Conservation (phyloP, 1,284 basidiomycete genomes). For the Cystobasidium sp. region DNA sequence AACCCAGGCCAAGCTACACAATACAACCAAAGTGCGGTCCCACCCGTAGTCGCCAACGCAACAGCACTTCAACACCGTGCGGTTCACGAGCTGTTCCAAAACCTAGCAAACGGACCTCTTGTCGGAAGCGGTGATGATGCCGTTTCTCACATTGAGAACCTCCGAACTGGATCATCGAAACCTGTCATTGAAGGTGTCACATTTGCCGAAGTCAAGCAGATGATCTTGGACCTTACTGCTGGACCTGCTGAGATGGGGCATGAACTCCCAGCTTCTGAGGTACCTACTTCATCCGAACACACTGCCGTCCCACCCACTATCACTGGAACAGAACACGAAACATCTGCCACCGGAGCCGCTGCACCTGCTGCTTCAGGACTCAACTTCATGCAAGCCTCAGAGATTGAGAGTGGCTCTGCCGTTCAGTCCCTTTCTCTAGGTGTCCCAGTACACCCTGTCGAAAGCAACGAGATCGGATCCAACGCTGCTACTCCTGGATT, state of each 20-base stretch:
- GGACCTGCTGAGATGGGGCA: slow-evolving; percentile 52
- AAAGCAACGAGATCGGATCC: slow-evolving; percentile 17
- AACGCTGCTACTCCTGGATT: slow-evolving; percentile 36
- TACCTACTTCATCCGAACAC: slow-evolving; percentile 2
- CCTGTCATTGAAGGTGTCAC: slow-evolving; percentile 50
- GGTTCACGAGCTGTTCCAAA: slow-evolving; percentile 51
- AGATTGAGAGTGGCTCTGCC: slow-evolving; percentile 22
- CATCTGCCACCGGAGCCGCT: slow-evolving; percentile 24
- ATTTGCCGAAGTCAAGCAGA: slow-evolving; percentile 52
- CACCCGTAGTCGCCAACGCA: slow-evolving; percentile 50
- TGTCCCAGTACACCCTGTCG: slow-evolving; percentile 17
- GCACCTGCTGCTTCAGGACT: slow-evolving; percentile 20
- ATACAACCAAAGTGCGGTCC: slow-evolving; percentile 45
- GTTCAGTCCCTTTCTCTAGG: neutral
- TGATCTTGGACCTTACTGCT: slow-evolving; percentile 53
- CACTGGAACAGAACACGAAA: slow-evolving; percentile 21
- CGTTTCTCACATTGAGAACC: slow-evolving; percentile 48
- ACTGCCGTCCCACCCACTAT: slow-evolving; percentile 42
- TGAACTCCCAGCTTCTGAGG: slow-evolving; percentile 53
- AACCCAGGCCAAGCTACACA: slow-evolving; percentile 25
- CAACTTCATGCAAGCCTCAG: slow-evolving; percentile 46
- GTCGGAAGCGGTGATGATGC: slow-evolving; percentile 52
- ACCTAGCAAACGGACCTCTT: slow-evolving; percentile 53
- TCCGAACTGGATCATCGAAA: slow-evolving; percentile 46
- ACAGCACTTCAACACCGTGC: slow-evolving; percentile 53